phyloP scores from a whole-genome alignment of 2,329 filamentous ascomycete genomes.

The Podosphaera aphanis region DNA sequence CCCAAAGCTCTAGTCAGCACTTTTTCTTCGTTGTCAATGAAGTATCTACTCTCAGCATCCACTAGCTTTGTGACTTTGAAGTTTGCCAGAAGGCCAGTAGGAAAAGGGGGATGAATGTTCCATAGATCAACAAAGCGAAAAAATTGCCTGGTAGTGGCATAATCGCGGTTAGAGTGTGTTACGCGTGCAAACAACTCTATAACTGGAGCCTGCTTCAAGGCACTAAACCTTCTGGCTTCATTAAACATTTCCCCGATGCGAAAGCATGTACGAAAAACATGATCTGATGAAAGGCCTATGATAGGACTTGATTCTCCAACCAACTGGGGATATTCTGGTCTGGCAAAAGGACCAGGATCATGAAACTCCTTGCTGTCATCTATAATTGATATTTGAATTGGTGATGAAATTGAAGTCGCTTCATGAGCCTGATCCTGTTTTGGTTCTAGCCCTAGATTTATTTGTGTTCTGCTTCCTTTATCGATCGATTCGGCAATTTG shows the following conservation, averaged over 20 bases:
- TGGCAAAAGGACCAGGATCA: constrained; percentile 22
- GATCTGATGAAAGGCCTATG: constrained; percentile 24
- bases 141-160: constrained; percentile 26
- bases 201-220: constrained; percentile 26
- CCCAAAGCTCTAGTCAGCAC: constrained; percentile 24
- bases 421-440: neutral
- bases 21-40: constrained; percentile 16
- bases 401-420: neutral
- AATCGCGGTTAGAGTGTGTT: constrained; percentile 30
- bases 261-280: constrained; percentile 35
- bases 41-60: constrained; percentile 22
- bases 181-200: constrained; percentile 44
- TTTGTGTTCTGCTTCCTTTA: neutral
- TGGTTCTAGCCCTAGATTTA: neutral
- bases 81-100: constrained; percentile 23
- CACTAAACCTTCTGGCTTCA: constrained; percentile 20
- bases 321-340: constrained; percentile 25
- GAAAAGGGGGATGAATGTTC: constrained; percentile 30
- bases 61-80: constrained; percentile 23
- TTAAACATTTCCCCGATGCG: constrained; percentile 35
- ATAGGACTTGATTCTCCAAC: constrained; percentile 29
- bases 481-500: neutral
- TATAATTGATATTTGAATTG: constrained; percentile 1
- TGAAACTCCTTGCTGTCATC: constrained; percentile 13
- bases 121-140: constrained; percentile 43